A percentile compares a stretch with the other conserved stretches of the same genome.
These are phyloP conservation scores for Aeschynomene evenia DNA, from an alignment of 306 rosid species.

Conservation along the genomic window DNA sequence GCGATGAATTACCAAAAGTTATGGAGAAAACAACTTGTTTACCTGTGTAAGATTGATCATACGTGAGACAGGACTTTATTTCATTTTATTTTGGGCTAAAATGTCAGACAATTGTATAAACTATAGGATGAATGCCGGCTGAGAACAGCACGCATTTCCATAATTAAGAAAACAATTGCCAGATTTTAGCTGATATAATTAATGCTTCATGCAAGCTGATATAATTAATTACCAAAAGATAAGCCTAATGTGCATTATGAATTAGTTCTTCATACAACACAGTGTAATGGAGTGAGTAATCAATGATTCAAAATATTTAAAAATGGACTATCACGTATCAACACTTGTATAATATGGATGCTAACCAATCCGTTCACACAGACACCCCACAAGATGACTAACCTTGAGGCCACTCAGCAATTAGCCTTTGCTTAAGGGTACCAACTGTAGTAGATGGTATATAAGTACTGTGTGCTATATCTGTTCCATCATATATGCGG, in stretches of 20 bases:
- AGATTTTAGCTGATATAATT: not conserved
- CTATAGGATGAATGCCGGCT: not conserved
- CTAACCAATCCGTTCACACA: not conserved
- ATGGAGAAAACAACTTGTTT: conserved; percentile 9
- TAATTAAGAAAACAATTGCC: not conserved
- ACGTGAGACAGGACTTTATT: not conserved
- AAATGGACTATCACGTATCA: conserved; percentile 13
- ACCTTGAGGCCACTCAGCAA: conserved; percentile 83
- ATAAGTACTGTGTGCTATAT: conserved; percentile 57
- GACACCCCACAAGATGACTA: conserved; percentile 24
- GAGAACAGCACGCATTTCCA: not conserved
- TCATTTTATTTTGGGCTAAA: not conserved
- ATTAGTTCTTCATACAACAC: not conserved
- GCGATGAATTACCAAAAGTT: not conserved
- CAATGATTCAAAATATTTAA: not conserved
- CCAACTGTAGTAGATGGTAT: conserved; percentile 49
- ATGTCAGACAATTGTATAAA: not conserved
- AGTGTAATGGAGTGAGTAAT: not conserved
- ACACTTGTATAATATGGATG: not conserved
- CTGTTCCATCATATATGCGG: conserved; percentile 77
- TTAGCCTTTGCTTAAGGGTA: conserved; percentile 63
- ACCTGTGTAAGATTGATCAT: conserved; percentile 19
- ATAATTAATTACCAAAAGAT: not conserved
- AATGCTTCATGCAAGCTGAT: not conserved
- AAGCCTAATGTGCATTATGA: not conserved